A percentile compares a stretch with the other conserved stretches of the same genome.
Evolutionary conservation across 2,329 filamentous ascomycete species (phyloP).

Genomic region (Aspergillus intermedius): DNA sequence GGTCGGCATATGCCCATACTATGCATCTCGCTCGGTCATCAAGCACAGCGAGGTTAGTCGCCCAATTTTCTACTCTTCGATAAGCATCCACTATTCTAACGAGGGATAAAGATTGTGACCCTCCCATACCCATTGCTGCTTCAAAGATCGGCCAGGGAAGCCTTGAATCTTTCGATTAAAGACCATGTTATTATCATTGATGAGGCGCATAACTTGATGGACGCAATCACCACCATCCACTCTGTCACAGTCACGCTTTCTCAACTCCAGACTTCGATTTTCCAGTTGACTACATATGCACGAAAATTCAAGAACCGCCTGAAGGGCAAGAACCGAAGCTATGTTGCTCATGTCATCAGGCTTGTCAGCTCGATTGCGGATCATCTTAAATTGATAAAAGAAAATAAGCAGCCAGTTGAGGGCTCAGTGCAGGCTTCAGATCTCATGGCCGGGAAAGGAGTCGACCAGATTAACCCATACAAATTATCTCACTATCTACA

Average conservation of each 20-base stretch:
- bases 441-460: slow-evolving; percentile 73
- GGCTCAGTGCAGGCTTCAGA: slow-evolving; percentile 64
- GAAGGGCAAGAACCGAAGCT: slow-evolving; percentile 85
- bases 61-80: neutral
- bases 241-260: slow-evolving; percentile 67
- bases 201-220: slow-evolving; percentile 96
- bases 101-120: slow-evolving; percentile 61
- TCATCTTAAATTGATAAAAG: slow-evolving; percentile 55
- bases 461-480: slow-evolving; percentile 92
- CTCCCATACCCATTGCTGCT: slow-evolving; percentile 86
- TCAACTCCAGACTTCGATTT: slow-evolving; percentile 66
- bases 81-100: slow-evolving; percentile 5
- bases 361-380: slow-evolving; percentile 70
- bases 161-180: slow-evolving; percentile 77
- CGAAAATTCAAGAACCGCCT: slow-evolving; percentile 81
- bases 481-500: slow-evolving; percentile 82
- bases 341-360: slow-evolving; percentile 79
- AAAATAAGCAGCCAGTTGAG: slow-evolving; percentile 44
- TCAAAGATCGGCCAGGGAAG: slow-evolving; percentile 79
- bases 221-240: slow-evolving; percentile 81
- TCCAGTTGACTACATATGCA: slow-evolving; percentile 74
- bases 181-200: slow-evolving; percentile 91
- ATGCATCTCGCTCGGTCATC: slow-evolving; percentile 83
- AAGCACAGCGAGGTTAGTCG: slow-evolving; percentile 63
- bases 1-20: slow-evolving; percentile 85